These are phyloP conservation scores for Fusarium sp. DNA, from an alignment of 2,329 filamentous ascomycete species.

Conservation along the genomic window DNA sequence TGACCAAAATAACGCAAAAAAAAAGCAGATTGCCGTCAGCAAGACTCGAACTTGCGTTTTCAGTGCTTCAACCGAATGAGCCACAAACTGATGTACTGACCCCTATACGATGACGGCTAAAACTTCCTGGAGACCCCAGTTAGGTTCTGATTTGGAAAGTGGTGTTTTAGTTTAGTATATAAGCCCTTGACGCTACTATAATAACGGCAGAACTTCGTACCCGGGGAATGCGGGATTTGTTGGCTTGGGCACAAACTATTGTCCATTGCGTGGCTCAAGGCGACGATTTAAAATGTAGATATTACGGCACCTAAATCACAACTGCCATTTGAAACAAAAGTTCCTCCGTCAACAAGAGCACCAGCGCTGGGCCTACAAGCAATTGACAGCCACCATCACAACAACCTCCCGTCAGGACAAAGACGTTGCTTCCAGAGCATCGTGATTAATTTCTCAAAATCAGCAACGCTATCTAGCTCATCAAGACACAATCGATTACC, in stretches of 20 bases:
- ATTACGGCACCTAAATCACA: too few species aligned
- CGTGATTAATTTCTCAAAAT: background rate
- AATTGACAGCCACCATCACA: background rate
- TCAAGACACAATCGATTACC: constrained; percentile 30
- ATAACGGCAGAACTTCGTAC: constrained; percentile 16
- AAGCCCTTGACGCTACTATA: too few species aligned
- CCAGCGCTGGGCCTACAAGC: too few species aligned
- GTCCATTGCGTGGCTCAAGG: too few species aligned
- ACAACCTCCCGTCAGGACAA: background rate
- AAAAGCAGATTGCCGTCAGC: constrained; percentile 29
- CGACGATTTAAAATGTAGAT: too few species aligned
- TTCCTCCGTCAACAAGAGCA: too few species aligned
- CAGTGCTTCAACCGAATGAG: constrained; percentile 35
- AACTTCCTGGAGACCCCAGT: too few species aligned
- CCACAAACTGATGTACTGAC: constrained; percentile 42
- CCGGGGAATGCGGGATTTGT: too few species aligned
- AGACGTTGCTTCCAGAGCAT: constrained; percentile 21
- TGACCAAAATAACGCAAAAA: constrained; percentile 4
- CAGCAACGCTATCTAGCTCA: constrained; percentile 17
- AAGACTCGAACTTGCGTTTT: constrained; percentile 43
- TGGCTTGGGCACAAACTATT: too few species aligned
- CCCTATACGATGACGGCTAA: constrained; percentile 42
- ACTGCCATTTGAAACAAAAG: too few species aligned
- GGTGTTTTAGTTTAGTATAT: too few species aligned
- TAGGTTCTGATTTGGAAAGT: constrained; percentile 1